Percentiles rank a stretch among this genome's conserved stretches.
Conservation (phyloP, 2,329 filamentous ascomycete genomes). For the Verticillium albo-atrum region DNA sequence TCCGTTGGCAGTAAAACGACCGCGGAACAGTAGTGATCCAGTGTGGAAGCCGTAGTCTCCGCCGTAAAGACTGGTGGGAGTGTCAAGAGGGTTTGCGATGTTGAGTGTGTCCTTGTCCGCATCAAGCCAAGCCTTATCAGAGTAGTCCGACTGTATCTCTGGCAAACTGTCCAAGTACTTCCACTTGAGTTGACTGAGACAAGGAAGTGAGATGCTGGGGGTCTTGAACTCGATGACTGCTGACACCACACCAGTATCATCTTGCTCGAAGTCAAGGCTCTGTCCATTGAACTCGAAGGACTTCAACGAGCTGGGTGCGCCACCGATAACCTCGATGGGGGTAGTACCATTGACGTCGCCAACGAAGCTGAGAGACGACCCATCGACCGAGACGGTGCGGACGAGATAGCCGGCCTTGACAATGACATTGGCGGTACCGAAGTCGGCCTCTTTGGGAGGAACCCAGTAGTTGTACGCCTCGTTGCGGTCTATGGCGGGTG, state of each 20-base stretch:
- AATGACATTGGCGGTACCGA: slow-evolving; percentile 15
- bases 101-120: slow-evolving; percentile 24
- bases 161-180: slow-evolving; percentile 17
- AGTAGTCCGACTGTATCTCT: slow-evolving; percentile 13
- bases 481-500: slow-evolving; percentile 13
- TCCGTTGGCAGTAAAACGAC: slow-evolving; percentile 51
- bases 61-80: slow-evolving; percentile 59
- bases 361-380: slow-evolving; percentile 15
- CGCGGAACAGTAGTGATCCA: slow-evolving; percentile 61
- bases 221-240: slow-evolving; percentile 11
- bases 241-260: slow-evolving; percentile 11
- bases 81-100: slow-evolving; percentile 34
- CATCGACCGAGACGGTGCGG: slow-evolving; percentile 10
- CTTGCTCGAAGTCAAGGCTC: slow-evolving; percentile 11
- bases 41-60: slow-evolving; percentile 68
- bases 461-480: slow-evolving; percentile 20
- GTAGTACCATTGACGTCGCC: slow-evolving; percentile 17
- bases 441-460: slow-evolving; percentile 10
- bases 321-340: slow-evolving; percentile 15
- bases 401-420: slow-evolving; percentile 18
- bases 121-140: slow-evolving; percentile 40
- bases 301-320: slow-evolving; percentile 10
- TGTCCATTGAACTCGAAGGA: slow-evolving; percentile 13
- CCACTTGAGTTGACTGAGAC: slow-evolving; percentile 7
- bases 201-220: slow-evolving; percentile 11